These are phyloP conservation scores for Myochromella boudieri DNA, from an alignment of 768 basidiomycete genomes.

Conservation along the genomic window DNA sequence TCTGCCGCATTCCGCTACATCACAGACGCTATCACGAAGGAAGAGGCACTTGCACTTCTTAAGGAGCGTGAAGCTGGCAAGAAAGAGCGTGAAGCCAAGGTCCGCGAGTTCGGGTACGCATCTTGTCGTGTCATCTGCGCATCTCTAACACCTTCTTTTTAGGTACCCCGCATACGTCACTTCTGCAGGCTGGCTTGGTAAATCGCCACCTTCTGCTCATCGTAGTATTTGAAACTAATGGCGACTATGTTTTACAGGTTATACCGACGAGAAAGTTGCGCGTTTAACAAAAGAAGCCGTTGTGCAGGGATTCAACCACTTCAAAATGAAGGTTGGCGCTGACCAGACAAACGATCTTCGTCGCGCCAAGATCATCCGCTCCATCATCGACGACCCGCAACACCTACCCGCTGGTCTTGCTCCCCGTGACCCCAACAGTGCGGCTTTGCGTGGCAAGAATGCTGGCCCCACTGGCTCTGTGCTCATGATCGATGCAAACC, in stretches of 20 bases:
- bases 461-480: slow-evolving; percentile 93
- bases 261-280: slow-evolving; percentile 89
- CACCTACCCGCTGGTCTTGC: slow-evolving; percentile 63
- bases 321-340: slow-evolving; percentile 98
- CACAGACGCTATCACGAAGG: slow-evolving; percentile 88
- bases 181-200: slow-evolving; percentile 88
- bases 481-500: slow-evolving; percentile 97
- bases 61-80: slow-evolving; percentile 76
- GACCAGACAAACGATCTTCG: slow-evolving; percentile 80
- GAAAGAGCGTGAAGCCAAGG: slow-evolving; percentile 73
- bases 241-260: slow-evolving; percentile 57
- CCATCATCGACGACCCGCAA: slow-evolving; percentile 91
- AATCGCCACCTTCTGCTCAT: slow-evolving; percentile 10
- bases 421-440: slow-evolving; percentile 59
- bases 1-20: slow-evolving; percentile 87
- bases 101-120: slow-evolving; percentile 63
- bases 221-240: neutral
- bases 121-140: neutral
- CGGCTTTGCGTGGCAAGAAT: slow-evolving; percentile 81
- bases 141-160: neutral
- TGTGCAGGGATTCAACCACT: slow-evolving; percentile 90
- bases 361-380: slow-evolving; percentile 85
- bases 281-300: slow-evolving; percentile 86
- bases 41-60: slow-evolving; percentile 84
- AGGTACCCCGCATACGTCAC: slow-evolving; percentile 96